Evolutionary conservation across 768 basidiomycete species (phyloP).

Genomic region (Pluteus cervinus): DNA sequence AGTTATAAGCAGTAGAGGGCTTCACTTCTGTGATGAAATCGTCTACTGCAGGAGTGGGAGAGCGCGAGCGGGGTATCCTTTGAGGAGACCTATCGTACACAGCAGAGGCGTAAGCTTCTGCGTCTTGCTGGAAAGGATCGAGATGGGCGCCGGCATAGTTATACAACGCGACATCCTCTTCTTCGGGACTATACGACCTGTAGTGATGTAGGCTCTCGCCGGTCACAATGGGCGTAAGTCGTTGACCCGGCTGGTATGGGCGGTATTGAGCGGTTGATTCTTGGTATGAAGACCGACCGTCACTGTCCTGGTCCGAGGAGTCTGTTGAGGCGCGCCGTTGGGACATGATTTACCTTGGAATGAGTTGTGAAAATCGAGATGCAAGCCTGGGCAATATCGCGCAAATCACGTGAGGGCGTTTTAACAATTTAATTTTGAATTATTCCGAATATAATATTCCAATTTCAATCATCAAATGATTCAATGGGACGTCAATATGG

Average conservation of each 20-base stretch:
- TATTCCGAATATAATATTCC: too few species aligned
- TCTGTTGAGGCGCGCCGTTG: slow-evolving; percentile 6
- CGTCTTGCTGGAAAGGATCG: slow-evolving; percentile 60
- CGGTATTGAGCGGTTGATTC: slow-evolving; percentile 22
- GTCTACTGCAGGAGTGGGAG: slow-evolving; percentile 69
- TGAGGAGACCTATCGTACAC: slow-evolving; percentile 42
- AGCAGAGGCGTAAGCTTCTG: slow-evolving; percentile 67
- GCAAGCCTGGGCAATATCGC: too few species aligned
- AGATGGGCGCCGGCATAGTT: slow-evolving; percentile 31
- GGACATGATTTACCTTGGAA: slow-evolving; percentile 7
- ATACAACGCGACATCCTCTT: slow-evolving; percentile 24
- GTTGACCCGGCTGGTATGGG: slow-evolving; percentile 58
- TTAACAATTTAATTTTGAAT: too few species aligned
- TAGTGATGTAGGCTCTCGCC: slow-evolving; percentile 59
- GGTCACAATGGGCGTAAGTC: slow-evolving; percentile 54
- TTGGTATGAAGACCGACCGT: too few species aligned
- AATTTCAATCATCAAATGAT: too few species aligned
- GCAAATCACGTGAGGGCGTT: too few species aligned
- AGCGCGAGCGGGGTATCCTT: slow-evolving; percentile 58
- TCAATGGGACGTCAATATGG: too few species aligned
- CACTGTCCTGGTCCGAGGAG: slow-evolving; percentile 10
- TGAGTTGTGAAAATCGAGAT: too few species aligned
- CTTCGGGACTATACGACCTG: slow-evolving; percentile 27
- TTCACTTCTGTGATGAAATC: slow-evolving; percentile 47
- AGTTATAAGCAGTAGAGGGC: slow-evolving; percentile 16